Evolutionary conservation across 208 protist species (phyloP).

Genomic region (Giardia duodenalis): DNA sequence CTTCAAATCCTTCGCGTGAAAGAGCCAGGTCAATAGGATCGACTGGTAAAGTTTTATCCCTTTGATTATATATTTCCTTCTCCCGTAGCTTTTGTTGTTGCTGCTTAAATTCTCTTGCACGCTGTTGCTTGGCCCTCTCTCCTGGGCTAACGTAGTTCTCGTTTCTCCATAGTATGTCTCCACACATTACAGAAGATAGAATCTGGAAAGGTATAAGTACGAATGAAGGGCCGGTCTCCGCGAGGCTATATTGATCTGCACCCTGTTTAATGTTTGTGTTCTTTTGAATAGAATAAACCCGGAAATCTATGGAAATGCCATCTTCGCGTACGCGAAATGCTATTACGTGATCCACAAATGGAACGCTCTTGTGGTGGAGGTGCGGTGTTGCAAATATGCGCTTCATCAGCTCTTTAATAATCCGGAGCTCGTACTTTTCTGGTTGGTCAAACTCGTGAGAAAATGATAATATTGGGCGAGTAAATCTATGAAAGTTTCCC

Average conservation of each 20-base stretch:
- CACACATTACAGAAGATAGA: background rate
- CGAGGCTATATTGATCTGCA: background rate
- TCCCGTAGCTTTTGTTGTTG: background rate
- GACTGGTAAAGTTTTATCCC: background rate
- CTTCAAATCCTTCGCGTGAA: background rate
- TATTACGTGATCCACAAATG: constrained; percentile 23
- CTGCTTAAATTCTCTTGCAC: background rate
- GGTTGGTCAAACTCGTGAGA: background rate
- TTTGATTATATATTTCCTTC: background rate
- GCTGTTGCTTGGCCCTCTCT: background rate
- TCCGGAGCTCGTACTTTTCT: background rate
- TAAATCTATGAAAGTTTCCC: background rate
- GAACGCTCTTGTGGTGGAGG: background rate
- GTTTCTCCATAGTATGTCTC: constrained; percentile 21
- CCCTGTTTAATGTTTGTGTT: background rate
- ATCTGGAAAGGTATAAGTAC: background rate
- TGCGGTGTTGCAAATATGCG: background rate
- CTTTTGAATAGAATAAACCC: background rate
- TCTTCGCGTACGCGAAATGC: background rate
- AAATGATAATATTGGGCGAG: background rate
- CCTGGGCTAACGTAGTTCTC: background rate
- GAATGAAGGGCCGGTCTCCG: background rate
- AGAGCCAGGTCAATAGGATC: background rate
- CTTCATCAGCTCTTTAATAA: constrained; percentile 25
- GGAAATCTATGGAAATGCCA: background rate